A percentile compares a stretch with the other conserved stretches of the same genome.
These are phyloP conservation scores for Gnomoniopsis smithogilvyi DNA, from an alignment of 2,329 filamentous ascomycete species.

Conservation along the genomic window DNA sequence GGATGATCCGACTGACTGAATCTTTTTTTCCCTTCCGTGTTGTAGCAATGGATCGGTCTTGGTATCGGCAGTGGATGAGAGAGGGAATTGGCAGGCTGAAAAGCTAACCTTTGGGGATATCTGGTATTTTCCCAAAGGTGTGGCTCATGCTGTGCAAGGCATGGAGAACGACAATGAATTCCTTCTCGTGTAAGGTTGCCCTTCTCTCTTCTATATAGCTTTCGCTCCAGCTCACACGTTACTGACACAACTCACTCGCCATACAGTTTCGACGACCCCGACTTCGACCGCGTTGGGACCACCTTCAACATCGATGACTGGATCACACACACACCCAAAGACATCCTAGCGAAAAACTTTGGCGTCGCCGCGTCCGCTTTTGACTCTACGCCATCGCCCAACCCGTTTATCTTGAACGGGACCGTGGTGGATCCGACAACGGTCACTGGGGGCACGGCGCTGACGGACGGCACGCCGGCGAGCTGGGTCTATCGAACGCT, in stretches of 20 bases:
- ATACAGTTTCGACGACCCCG: conserved; percentile 5
- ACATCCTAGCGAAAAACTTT: conserved; percentile 66
- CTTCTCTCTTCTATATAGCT: neutral
- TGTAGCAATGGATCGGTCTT: conserved; percentile 45
- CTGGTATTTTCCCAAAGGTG: conserved; percentile 68
- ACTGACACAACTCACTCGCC: neutral
- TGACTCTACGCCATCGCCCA: conserved; percentile 50
- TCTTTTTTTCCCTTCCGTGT: too few species aligned
- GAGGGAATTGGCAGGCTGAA: conserved; percentile 53
- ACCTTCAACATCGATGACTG: conserved; percentile 72
- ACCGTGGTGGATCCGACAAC: conserved; percentile 48
- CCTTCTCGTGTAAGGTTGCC: conserved; percentile 47
- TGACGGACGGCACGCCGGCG: conserved; percentile 48
- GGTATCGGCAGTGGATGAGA: conserved; percentile 60
- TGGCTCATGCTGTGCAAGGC: conserved; percentile 61
- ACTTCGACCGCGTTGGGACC: conserved; percentile 39
- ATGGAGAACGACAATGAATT: conserved; percentile 66
- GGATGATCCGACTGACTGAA: neutral
- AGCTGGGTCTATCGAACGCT: conserved; percentile 62
- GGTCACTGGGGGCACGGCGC: conserved; percentile 41
- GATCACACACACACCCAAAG: conserved; percentile 62
- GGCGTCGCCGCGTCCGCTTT: conserved; percentile 60
- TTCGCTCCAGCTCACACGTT: neutral
- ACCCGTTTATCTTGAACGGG: conserved; percentile 61
- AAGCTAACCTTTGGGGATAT: conserved; percentile 60